Evolutionary conservation across 176 grass and related monocot species (phyloP), one percentile per base, ranked within the genome.

Genomic region (Neostapfia colusana): DNA sequence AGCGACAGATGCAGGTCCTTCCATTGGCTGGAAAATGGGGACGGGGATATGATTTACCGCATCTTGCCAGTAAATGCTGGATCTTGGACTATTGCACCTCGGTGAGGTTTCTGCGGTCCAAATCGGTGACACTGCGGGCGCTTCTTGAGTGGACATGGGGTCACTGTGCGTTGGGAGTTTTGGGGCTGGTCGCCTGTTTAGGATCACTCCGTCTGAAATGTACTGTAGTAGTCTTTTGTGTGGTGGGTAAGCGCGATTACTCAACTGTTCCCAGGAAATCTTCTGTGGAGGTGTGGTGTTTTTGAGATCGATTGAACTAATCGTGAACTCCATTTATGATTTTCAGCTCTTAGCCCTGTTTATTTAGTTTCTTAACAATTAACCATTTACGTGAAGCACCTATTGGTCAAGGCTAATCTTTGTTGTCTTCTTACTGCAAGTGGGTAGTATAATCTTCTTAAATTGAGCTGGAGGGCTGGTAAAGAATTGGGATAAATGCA

Each of bases 61-160:
- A 27, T 57, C 48, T 25, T 56, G 20, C 43, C 18, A 26, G 15
- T 70, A 64, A 57, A 55, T 55, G 5, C 27, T 77, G 27, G 57
- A 76, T 81, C 72, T 76, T 55, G 7, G 35, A 64, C 46, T 74
- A 43, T 63, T 63, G 44, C 10, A 27, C 21, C 44, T 54, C 51
- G 74, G 53, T 69, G 37, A 75, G 69, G 37, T 68, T 81, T 79
- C 12, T 58, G 35, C 7, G 45, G 81, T 74, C 74, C 70, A 74
- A 36, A 44, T 67, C 0, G 24, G 74, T 34, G 58, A 60, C 34
- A 87, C 36, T 57, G 10, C 54, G 9, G 50, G 21, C 8, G 68
- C 56, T 83, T 43, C 18, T 13, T 10, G 20, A 50, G 41, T 24
- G 31, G 12, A 78, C 64, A 83, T 83, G 67, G 51, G 60, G 85